Evolutionary conservation across 2,329 filamentous ascomycete genomes (phyloP), one percentile per base, ranked within the genome.

Genomic region (Epichloe gansuensis): DNA sequence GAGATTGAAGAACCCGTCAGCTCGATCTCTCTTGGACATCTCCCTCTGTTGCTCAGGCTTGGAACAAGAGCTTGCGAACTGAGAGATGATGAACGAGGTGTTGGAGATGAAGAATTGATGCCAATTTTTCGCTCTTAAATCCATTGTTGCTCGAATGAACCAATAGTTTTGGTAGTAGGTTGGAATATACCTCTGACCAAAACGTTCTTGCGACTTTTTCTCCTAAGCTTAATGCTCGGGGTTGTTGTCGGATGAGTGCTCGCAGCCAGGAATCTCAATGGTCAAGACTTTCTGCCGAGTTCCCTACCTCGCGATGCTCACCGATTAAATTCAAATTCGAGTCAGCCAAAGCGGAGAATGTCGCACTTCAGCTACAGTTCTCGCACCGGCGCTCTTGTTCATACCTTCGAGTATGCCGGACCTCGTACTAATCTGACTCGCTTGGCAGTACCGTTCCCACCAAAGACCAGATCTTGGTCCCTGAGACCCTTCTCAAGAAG

Each of bases 401-500:
- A 80, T 79, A 75, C 75, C 69, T 13, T 54, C 51, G 60, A 72
- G 76, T 78, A 75, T 80, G 75, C 71, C 77, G 83, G 80, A 81
- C 77, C 77, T 80, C 79, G 81, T 83, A 87, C 85, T 87, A 82
- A 88, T 86, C 84, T 88, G 72, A 82, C 13, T 36, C 15, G 72
- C 54, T 51, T 57, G 64, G 60, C 70, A 95, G 89, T 77, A 84
- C 83, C 76, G 87, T 95, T 69, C 89, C 93, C 64, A 95, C 89
- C 74, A 77, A 90, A 75, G 88, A 96, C 74, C 87, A 97, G 74
- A 84, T 98, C 73, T 81, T 97, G 73, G 89, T 97, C 71, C 93
- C 93, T 65, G 93, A 98, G 88, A 98, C 93, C 67, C 88, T 98
- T 69, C 84, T 98, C 74, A 98, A 98, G 87, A 98, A 98, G 89